A percentile compares a stretch with the other conserved stretches of the same genome.
Evolutionary conservation across 2,329 filamentous ascomycete species (phyloP).

Genomic region (Colletotrichum sp.): DNA sequence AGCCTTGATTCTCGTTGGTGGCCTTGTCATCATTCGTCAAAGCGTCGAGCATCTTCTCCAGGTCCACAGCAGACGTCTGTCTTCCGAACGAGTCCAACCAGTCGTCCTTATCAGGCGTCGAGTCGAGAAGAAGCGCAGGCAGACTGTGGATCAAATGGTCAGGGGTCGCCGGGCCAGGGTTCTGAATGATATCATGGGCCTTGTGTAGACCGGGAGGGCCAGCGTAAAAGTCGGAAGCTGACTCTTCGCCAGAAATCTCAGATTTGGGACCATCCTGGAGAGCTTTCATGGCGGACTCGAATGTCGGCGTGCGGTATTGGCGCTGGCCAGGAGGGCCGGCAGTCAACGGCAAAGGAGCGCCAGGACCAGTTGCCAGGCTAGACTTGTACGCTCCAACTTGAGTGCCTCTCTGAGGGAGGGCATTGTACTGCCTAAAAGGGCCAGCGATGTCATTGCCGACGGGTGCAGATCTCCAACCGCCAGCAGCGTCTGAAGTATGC

Average conservation of each 20-base stretch:
- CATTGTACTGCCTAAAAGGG: neutral
- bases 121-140: neutral
- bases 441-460: conserved; percentile 9
- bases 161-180: neutral
- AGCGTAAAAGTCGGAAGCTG: conserved; percentile 22
- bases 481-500: neutral
- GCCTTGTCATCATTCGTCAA: conserved; percentile 33
- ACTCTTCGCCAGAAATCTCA: conserved; percentile 26
- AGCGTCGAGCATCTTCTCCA: conserved; percentile 1
- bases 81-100: neutral
- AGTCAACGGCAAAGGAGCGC: conserved; percentile 55
- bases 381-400: conserved; percentile 20
- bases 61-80: neutral
- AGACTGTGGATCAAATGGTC: neutral
- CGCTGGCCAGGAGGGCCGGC: conserved; percentile 61
- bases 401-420: neutral
- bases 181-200: neutral
- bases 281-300: conserved; percentile 42
- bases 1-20: conserved; percentile 28
- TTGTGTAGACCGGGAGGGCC: conserved; percentile 27
- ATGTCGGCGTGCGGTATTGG: conserved; percentile 49
- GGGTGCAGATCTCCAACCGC: neutral
- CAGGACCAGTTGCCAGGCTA: conserved; percentile 37
- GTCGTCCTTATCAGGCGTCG: neutral
- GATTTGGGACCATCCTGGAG: conserved; percentile 32